phyloP scores from a whole-genome alignment of 2,329 filamentous ascomycete genomes.

The Cryoendolithus antarcticus region DNA sequence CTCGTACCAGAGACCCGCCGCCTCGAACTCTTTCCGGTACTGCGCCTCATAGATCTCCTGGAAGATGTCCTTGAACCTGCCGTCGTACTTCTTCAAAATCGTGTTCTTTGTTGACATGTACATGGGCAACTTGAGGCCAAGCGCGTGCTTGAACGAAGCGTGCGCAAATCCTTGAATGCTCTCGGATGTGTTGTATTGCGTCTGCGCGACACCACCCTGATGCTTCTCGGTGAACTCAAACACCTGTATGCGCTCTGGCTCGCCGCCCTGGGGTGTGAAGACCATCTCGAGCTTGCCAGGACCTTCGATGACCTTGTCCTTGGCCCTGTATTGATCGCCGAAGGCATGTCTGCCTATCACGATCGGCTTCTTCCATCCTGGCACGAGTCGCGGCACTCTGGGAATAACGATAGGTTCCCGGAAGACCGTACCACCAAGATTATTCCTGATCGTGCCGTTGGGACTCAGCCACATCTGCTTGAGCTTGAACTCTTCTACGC shows the following conservation, averaged over 20 bases:
- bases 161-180: slow-evolving; percentile 92
- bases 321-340: slow-evolving; percentile 96
- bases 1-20: slow-evolving; percentile 95
- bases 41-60: slow-evolving; percentile 83
- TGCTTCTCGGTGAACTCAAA: slow-evolving; percentile 69
- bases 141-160: slow-evolving; percentile 88
- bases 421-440: slow-evolving; percentile 88
- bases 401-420: slow-evolving; percentile 96
- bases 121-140: slow-evolving; percentile 76
- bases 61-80: slow-evolving; percentile 98
- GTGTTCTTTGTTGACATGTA: slow-evolving; percentile 99
- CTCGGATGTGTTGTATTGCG: slow-evolving; percentile 97
- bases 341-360: slow-evolving; percentile 98
- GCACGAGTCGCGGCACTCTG: slow-evolving; percentile 81
- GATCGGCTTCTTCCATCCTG: slow-evolving; percentile 97
- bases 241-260: slow-evolving; percentile 78
- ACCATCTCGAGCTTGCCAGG: slow-evolving; percentile 88
- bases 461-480: slow-evolving; percentile 99
- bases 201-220: slow-evolving; percentile 72
- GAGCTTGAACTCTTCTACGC: slow-evolving; percentile 94
- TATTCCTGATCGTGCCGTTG: slow-evolving; percentile 72
- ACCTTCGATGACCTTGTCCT: slow-evolving; percentile 72
- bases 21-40: slow-evolving; percentile 83
- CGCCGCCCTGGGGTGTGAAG: slow-evolving; percentile 70
- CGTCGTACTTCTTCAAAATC: slow-evolving; percentile 97